phyloP scores from a whole-genome alignment of 1,284 basidiomycete genomes.

The Fistulina hepatica region DNA sequence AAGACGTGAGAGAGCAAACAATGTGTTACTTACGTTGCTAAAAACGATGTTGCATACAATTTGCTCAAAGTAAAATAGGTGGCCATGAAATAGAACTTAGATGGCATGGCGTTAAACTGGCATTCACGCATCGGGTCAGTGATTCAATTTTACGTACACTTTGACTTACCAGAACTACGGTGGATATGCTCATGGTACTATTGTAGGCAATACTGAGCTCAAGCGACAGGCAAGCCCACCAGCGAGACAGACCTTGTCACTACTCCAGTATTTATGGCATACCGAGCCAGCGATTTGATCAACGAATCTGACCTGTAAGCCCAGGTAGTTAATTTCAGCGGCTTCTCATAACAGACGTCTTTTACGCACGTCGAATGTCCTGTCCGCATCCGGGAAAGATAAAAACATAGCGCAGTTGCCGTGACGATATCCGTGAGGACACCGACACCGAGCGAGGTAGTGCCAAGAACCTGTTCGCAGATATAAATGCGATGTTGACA shows the following conservation, averaged over 20 bases:
- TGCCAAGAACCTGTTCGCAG: conserved; percentile 30
- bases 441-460: conserved; percentile 29
- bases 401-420: conserved; percentile 30
- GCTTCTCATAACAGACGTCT: conserved; percentile 20
- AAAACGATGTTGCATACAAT: too few species aligned
- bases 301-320: conserved; percentile 47
- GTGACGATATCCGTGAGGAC: conserved; percentile 32
- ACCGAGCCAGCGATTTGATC: conserved; percentile 37
- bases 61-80: too few species aligned
- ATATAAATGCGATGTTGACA: not conserved
- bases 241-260: conserved; percentile 51
- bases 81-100: too few species aligned
- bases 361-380: conserved; percentile 24
- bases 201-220: too few species aligned
- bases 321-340: not conserved
- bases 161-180: too few species aligned
- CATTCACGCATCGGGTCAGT: too few species aligned
- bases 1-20: too few species aligned
- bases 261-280: conserved; percentile 49
- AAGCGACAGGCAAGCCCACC: too few species aligned
- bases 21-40: too few species aligned
- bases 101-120: too few species aligned
- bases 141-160: too few species aligned
- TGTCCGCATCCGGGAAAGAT: conserved; percentile 30
- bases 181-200: too few species aligned